Conservation (phyloP, 768 basidiomycete genomes). For the Termitomyces sp. region DNA sequence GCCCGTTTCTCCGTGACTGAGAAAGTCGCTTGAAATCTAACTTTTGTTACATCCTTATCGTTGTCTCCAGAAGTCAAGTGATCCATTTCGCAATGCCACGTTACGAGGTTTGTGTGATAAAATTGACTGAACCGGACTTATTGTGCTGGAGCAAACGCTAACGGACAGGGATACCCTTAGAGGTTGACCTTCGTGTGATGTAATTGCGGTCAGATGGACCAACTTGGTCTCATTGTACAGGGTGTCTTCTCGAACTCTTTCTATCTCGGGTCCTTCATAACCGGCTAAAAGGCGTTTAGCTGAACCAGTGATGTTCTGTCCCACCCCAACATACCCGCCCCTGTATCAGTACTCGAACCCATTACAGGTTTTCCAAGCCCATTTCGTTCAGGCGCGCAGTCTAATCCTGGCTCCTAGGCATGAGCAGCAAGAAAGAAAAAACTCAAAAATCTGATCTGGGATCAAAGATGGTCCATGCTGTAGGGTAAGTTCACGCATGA, state of each 20-base stretch:
- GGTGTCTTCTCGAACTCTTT: not conserved
- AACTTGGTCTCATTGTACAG: not conserved
- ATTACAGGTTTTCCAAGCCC: not conserved
- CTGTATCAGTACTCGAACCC: not conserved
- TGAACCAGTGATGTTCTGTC: not conserved
- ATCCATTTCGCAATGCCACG: not conserved
- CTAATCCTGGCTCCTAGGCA: not conserved
- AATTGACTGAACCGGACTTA: not conserved
- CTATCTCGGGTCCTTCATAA: not conserved
- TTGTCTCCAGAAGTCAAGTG: not conserved
- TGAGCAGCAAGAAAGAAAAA: not conserved
- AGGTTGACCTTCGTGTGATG: not conserved
- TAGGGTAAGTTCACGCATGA: slow-evolving; percentile 1
- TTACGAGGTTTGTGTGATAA: not conserved
- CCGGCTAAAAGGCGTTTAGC: not conserved
- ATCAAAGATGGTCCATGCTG: not conserved
- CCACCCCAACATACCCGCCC: not conserved
- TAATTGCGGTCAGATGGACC: not conserved
- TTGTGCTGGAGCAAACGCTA: not conserved
- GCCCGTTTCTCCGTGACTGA: not conserved
- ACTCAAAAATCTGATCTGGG: not conserved
- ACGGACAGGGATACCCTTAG: not conserved
- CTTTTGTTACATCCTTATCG: not conserved
- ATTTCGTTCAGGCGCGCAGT: not conserved
- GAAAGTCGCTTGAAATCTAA: not conserved